Conservation (phyloP, 352 stramenopile species). For the Globisporangium abappressorium region DNA sequence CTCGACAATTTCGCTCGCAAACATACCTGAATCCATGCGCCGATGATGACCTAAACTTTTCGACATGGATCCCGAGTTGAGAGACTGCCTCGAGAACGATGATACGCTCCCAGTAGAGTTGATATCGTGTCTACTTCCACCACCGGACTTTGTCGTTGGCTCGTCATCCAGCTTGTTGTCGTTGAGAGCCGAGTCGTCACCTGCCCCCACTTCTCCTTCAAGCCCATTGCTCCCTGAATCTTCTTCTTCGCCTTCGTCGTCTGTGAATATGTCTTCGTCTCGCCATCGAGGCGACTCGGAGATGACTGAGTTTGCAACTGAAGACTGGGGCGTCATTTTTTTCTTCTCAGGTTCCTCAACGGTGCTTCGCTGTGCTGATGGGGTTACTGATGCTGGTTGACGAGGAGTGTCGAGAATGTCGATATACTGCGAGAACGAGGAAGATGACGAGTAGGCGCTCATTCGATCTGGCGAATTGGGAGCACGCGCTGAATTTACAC, state of each 20-base stretch:
- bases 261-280: slow-evolving; percentile 31
- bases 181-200: neutral
- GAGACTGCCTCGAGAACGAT: neutral
- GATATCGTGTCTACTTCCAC: slow-evolving; percentile 1
- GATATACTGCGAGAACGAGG: slow-evolving; percentile 11
- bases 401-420: slow-evolving; percentile 5
- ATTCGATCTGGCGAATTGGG: slow-evolving; percentile 8
- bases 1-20: slow-evolving; percentile 24
- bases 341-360: slow-evolving; percentile 7
- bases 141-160: neutral
- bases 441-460: slow-evolving; percentile 14
- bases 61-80: neutral
- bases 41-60: neutral
- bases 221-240: slow-evolving; percentile 5
- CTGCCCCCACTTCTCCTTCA: neutral
- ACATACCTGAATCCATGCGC: slow-evolving; percentile 14
- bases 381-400: neutral
- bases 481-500: neutral
- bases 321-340: neutral
- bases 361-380: neutral
- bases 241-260: slow-evolving; percentile 19
- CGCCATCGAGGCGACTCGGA: slow-evolving; percentile 27
- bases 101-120: slow-evolving; percentile 1
- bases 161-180: neutral
- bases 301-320: neutral